Evolutionary conservation across 306 rosid genomes (phyloP).

Genomic region (Hippophae tibetana): DNA sequence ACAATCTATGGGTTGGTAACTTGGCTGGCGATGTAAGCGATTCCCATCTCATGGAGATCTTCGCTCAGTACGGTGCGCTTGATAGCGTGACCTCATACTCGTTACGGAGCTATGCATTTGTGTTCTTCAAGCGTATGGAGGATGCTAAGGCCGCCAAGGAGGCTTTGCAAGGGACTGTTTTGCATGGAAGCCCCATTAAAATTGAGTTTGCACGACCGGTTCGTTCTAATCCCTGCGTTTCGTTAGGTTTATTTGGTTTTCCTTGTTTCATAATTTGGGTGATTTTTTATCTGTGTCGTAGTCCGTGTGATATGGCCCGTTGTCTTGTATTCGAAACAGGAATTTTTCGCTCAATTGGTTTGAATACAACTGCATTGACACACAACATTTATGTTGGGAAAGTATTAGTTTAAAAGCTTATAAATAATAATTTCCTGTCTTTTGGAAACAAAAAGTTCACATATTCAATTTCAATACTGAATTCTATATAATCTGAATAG

Average conservation of each 20-base stretch:
- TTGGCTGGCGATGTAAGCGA: constrained; percentile 66
- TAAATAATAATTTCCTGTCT: too few relatives aligned
- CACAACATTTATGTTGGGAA: too few relatives aligned
- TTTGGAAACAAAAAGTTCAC: too few relatives aligned
- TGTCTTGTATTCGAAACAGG: background rate
- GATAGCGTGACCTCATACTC: constrained; percentile 81
- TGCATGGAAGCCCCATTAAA: constrained; percentile 56
- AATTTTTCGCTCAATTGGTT: background rate
- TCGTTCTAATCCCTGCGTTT: constrained; percentile 54
- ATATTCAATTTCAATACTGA: too few relatives aligned
- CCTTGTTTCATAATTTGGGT: background rate
- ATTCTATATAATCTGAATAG: too few relatives aligned
- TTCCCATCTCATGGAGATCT: constrained; percentile 65
- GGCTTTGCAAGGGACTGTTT: constrained; percentile 51
- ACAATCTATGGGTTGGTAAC: constrained; percentile 91
- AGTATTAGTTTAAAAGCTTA: too few relatives aligned
- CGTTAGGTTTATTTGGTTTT: constrained; percentile 25
- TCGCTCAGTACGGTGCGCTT: constrained; percentile 70
- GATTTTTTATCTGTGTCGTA: constrained; percentile 19
- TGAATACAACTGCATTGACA: background rate
- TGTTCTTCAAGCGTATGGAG: constrained; percentile 67
- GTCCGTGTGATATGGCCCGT: background rate
- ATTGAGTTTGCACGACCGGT: constrained; percentile 98
- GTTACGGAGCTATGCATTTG: constrained; percentile 73
- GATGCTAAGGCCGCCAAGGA: constrained; percentile 90